A percentile compares a stretch with the other conserved stretches of the same genome.
phyloP scores from a whole-genome alignment of 2,329 filamentous ascomycete genomes.

The Fonsecaea monophora region DNA sequence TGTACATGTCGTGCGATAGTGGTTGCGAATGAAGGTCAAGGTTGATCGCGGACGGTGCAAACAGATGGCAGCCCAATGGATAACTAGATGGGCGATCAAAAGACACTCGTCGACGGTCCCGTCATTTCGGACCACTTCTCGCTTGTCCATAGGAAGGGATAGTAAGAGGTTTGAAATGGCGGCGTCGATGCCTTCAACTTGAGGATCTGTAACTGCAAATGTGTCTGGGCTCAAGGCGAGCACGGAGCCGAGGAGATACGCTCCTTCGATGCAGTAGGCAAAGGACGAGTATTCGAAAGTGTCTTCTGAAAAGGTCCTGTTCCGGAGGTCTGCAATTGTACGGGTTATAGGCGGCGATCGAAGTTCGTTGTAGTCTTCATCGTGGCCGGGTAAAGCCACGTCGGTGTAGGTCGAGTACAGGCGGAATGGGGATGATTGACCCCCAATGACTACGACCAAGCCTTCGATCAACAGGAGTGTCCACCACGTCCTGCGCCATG shows the following conservation, averaged over 20 bases:
- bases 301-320: conserved; percentile 74
- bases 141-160: conserved; percentile 76
- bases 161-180: conserved; percentile 76
- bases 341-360: conserved; percentile 66
- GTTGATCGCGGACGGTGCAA: conserved; percentile 81
- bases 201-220: conserved; percentile 47
- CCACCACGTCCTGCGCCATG: conserved; percentile 91
- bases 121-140: conserved; percentile 70
- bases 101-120: conserved; percentile 74
- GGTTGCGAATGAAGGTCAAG: conserved; percentile 64
- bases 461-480: conserved; percentile 80
- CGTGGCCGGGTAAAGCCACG: conserved; percentile 80
- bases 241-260: conserved; percentile 77
- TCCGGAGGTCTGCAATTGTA: conserved; percentile 64
- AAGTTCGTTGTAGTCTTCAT: conserved; percentile 63
- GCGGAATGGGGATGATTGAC: conserved; percentile 40
- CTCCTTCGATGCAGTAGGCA: conserved; percentile 81
- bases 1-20: conserved; percentile 72
- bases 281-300: conserved; percentile 80
- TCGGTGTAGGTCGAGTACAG: conserved; percentile 75
- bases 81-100: conserved; percentile 49
- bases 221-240: conserved; percentile 56
- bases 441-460: conserved; percentile 75
- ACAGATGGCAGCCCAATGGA: conserved; percentile 66
- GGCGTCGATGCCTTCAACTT: conserved; percentile 65